phyloP scores from a whole-genome alignment of 2,329 filamentous ascomycete species.

The Exutisphaerella laricina region DNA sequence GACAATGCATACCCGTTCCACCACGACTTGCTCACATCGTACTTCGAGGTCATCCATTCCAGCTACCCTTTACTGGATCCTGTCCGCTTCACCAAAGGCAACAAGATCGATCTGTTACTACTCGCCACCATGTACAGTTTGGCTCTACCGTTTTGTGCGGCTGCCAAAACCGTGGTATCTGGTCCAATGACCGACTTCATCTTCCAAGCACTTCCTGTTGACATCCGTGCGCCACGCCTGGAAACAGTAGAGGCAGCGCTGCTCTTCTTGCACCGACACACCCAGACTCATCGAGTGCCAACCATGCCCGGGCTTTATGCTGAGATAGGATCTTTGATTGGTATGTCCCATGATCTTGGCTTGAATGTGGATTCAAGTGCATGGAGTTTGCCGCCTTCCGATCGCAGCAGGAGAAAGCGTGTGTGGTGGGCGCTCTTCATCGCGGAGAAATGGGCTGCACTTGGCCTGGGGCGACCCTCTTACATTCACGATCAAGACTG shows the following conservation, averaged over 20 bases:
- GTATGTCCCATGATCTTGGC: constrained; percentile 21
- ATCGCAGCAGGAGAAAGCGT: constrained; percentile 18
- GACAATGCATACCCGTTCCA: constrained; percentile 20
- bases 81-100: constrained; percentile 19
- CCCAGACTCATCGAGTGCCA: constrained; percentile 12
- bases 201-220: constrained; percentile 19
- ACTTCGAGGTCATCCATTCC: constrained; percentile 23
- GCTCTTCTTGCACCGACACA: constrained; percentile 19
- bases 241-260: constrained; percentile 20
- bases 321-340: constrained; percentile 18
- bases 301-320: constrained; percentile 18
- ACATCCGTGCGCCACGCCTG: constrained; percentile 17
- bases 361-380: constrained; percentile 19
- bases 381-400: constrained; percentile 16
- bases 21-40: constrained; percentile 20
- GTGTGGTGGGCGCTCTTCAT: constrained; percentile 24
- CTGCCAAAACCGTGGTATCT: constrained; percentile 8
- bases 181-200: constrained; percentile 16
- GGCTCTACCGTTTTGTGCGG: constrained; percentile 18
- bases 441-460: constrained; percentile 19
- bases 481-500: constrained; percentile 20
- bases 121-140: constrained; percentile 21
- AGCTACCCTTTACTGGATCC: constrained; percentile 22
- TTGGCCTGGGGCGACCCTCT: constrained; percentile 19
- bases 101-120: constrained; percentile 20